Base-by-base conservation (phyloP, 139 green algal genomes). In the Micractinium conductrix region DNA sequence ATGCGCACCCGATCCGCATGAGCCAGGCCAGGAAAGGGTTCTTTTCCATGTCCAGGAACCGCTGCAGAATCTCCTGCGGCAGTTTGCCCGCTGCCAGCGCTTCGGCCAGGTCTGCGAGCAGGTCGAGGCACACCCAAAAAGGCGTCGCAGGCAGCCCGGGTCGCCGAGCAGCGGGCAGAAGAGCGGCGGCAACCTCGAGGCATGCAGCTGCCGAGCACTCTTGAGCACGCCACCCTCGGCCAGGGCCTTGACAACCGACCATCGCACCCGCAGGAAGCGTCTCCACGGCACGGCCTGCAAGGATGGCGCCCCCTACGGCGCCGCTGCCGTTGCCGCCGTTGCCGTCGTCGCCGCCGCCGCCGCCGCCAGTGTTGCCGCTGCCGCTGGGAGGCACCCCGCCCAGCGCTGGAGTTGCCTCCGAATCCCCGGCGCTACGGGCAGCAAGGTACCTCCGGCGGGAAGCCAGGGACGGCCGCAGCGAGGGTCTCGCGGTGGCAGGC, bases 11-110 rank as follows among this genome's bases (percentile, higher is more conserved):
- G 48, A 84, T 69, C 42, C 53, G 48, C 44, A 95, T 86, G 74
- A 95, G 89, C 86, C 87, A 94, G 37, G 91, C 87, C 2, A 96
- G 75, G 14, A 95, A 65, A 37, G 94, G 85, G 58, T 92, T 94
- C 3, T 85, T 43, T 71, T 96, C 90, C 73, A 98, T 85, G 22
- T 90, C 88, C 22, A 98, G 85, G 83, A 93, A 98, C 10, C 93
- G 91, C 76, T 95, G 70, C 74, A 98, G 84, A 2, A 98, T 81
- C 22, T 91, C 89, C 42, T 71, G 16, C 26, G 89, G 24, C 35
- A 98, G 83, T 83, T 90, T 92, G 62, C 92, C 94, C 0, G 74
- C 80, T n/a, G 84, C 44, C 26, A 97, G 65, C 16, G 91, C 95
- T 30, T 90, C 85, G 33, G 89, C 85, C 58, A 98, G 87, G 79